These are phyloP conservation scores for Lipomyces yamadae DNA, from an alignment of 805 yeast genomes.

Conservation along the genomic window DNA sequence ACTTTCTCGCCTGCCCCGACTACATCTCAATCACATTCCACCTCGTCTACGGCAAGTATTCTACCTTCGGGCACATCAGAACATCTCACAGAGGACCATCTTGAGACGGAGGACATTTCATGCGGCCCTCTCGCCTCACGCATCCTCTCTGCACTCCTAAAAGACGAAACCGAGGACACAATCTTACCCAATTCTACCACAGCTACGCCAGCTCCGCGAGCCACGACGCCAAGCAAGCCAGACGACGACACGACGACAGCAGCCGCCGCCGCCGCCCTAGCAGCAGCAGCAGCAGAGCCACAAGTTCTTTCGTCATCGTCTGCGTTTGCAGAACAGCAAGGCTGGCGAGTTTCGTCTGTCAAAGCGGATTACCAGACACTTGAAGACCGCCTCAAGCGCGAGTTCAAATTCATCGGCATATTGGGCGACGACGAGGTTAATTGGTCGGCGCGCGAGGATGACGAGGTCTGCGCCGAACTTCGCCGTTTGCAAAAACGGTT, in stretches of 20 bases:
- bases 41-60: conserved; percentile 18
- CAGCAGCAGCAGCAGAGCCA: conserved; percentile 10
- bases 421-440: conserved; percentile 64
- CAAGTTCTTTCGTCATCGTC: conserved; percentile 37
- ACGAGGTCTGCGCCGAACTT: conserved; percentile 86
- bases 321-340: conserved; percentile 42
- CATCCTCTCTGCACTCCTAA: conserved; percentile 71
- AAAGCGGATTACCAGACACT: conserved; percentile 74
- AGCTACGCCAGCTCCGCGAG: conserved; percentile 3
- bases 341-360: conserved; percentile 54
- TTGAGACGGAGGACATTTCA: conserved; percentile 76
- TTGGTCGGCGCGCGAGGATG: conserved; percentile 74
- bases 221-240: conserved; percentile 6
- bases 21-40: not conserved
- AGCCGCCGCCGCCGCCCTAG: too few species aligned
- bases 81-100: conserved; percentile 59
- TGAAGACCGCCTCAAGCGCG: conserved; percentile 87
- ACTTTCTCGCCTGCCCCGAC: conserved; percentile 54
- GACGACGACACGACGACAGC: conserved; percentile 12
- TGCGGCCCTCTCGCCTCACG: conserved; percentile 92
- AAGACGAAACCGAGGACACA: conserved; percentile 36
- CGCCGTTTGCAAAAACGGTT: conserved; percentile 73
- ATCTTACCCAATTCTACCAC: conserved; percentile 15
- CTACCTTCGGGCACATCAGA: conserved; percentile 66
- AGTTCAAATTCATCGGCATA: conserved; percentile 87